Evolutionary conservation across 805 yeast genomes (phyloP).

Genomic region (Spathaspora sp.): DNA sequence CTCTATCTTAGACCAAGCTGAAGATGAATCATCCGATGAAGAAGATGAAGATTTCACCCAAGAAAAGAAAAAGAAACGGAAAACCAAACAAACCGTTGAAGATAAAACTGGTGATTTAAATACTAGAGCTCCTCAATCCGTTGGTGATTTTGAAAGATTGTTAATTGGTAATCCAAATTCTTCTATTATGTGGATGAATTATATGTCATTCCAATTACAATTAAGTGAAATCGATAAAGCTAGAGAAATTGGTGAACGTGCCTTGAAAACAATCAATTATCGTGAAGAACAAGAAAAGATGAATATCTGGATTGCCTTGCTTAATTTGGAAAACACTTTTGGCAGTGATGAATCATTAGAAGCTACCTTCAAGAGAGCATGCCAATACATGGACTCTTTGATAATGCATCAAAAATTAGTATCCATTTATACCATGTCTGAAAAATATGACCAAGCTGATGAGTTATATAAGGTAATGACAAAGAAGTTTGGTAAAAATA

Average conservation of each 20-base stretch:
- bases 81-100: conserved; percentile 50
- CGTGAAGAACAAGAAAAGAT: conserved; percentile 91
- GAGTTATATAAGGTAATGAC: conserved; percentile 60
- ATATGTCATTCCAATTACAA: conserved; percentile 96
- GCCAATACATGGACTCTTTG: conserved; percentile 88
- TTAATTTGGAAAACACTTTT: conserved; percentile 90
- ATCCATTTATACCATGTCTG: conserved; percentile 70
- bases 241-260: conserved; percentile 88
- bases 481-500: conserved; percentile 72
- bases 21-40: conserved; percentile 49
- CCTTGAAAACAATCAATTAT: conserved; percentile 82
- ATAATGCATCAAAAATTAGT: conserved; percentile 77
- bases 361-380: conserved; percentile 75
- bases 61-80: conserved; percentile 43
- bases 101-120: conserved; percentile 84
- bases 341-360: conserved; percentile 83
- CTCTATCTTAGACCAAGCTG: conserved; percentile 77
- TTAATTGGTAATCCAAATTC: conserved; percentile 91
- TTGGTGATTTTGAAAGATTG: conserved; percentile 86
- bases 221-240: conserved; percentile 93
- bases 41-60: conserved; percentile 59
- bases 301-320: conserved; percentile 93
- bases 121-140: conserved; percentile 87
- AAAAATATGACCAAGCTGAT: conserved; percentile 68
- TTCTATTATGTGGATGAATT: conserved; percentile 94